Percentiles rank a stretch among this genome's conserved stretches.
Conservation (phyloP, 768 basidiomycete species). For the Russula sp. region DNA sequence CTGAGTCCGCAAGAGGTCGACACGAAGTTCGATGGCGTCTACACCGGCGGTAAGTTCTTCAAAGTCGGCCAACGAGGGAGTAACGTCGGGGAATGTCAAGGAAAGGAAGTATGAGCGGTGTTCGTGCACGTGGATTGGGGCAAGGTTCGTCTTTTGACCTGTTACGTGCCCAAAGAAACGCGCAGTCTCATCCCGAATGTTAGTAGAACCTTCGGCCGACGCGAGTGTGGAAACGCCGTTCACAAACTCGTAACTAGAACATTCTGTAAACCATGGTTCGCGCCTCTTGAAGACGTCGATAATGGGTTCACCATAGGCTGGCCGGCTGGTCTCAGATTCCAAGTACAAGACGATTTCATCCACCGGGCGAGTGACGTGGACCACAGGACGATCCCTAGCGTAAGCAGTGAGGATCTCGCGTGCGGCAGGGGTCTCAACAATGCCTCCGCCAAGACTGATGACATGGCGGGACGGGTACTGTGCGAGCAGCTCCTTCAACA, state of each 20-base stretch:
- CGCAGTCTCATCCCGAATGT: slow-evolving; percentile 55
- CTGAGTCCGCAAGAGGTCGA: slow-evolving; percentile 72
- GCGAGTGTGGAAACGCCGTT: slow-evolving; percentile 54
- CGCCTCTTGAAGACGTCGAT: slow-evolving; percentile 81
- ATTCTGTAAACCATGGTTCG: slow-evolving; percentile 82
- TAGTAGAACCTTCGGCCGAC: slow-evolving; percentile 28
- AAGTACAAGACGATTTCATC: slow-evolving; percentile 83
- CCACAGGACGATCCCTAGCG: slow-evolving; percentile 64
- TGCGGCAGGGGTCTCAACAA: slow-evolving; percentile 82
- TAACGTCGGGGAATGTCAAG: slow-evolving; percentile 87
- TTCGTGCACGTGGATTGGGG: slow-evolving; percentile 49
- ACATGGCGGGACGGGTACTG: slow-evolving; percentile 59
- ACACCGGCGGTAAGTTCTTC: slow-evolving; percentile 76
- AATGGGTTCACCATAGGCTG: slow-evolving; percentile 85
- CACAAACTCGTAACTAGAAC: slow-evolving; percentile 77
- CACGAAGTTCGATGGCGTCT: slow-evolving; percentile 92
- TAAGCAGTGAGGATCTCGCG: slow-evolving; percentile 70
- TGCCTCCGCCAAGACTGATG: slow-evolving; percentile 90
- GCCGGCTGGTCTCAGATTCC: slow-evolving; percentile 68
- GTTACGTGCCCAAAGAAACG: slow-evolving; percentile 91
- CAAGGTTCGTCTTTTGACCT: slow-evolving; percentile 63
- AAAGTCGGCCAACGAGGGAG: slow-evolving; percentile 61
- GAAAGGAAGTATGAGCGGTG: slow-evolving; percentile 88
- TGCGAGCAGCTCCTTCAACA: slow-evolving; percentile 64
- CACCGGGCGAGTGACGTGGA: slow-evolving; percentile 78